Base-by-base conservation (phyloP, 371 early-diverging fungal genomes). In the Zychaea mexicana region DNA sequence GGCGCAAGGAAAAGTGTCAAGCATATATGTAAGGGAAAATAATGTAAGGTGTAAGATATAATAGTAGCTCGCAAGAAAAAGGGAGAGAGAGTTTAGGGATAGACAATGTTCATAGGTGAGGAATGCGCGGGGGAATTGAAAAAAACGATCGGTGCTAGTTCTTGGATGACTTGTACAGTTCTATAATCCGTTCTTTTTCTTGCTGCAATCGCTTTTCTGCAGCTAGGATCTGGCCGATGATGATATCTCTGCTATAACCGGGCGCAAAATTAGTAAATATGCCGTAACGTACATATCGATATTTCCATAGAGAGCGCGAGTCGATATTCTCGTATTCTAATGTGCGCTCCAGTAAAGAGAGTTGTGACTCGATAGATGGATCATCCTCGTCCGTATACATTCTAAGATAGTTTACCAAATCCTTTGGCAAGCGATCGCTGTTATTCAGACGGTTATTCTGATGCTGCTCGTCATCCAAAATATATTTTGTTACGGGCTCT, bases 401-500 rank as follows among this genome's bases (percentile, higher is more conserved):
- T 6, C 26, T 4, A 5, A 49, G 13, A 24, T 22, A 49, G n/a
- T 49, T 24, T 12, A 49, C 2, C 6, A 49, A 13, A 49, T 24
- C 1, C 8, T 49, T 49, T 49, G 49, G 49, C n/a, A 49, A 49
- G 24, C 8, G 4, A 49, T 24, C 49, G 24, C n/a, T 36, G 30
- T 38, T 36, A 33, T 7, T 33, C 19, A 2, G 32, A 2, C 36
- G 15, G 56, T 3, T 32, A 32, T 38, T 36, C 24, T 56, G 24
- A 3, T 42, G 42, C 42, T 42, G 42, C n/a, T n/a, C n/a, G n/a
- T n/a, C n/a, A n/a, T n/a, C n/a, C n/a, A 47, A 15, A 8, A 60
- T 60, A 32, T 60, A 49, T 30, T 33, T 38, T 45, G 45, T 27
- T 13, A 60, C 33, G 1, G 60, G 47, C 24, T 60, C 60, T 12